Evolutionary conservation across 2,329 filamentous ascomycete species (phyloP).

Genomic region (Ascochyta fabae): DNA sequence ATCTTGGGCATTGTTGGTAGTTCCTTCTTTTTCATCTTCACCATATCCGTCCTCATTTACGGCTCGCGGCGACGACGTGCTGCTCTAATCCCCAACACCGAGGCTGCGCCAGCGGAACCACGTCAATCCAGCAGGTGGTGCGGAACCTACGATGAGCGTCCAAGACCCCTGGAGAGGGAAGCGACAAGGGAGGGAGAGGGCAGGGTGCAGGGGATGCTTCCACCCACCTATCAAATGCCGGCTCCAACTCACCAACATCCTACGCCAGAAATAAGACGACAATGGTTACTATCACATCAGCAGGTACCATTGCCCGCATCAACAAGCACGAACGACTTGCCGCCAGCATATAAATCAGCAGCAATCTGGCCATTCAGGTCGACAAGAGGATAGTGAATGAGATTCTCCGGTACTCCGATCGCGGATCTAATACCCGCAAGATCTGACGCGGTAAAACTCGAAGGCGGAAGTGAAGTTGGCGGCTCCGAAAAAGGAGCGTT

Average conservation of each 20-base stretch:
- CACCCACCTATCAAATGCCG: constrained; percentile 3
- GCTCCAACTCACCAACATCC: background rate
- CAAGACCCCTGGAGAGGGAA: background rate
- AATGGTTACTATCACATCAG: background rate
- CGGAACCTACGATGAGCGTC: background rate
- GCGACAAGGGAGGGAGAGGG: background rate
- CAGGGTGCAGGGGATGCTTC: background rate
- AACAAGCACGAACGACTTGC: no score
- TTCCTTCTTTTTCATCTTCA: no score
- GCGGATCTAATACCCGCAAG: no score
- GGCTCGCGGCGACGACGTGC: no score
- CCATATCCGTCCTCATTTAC: no score
- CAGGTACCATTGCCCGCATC: background rate
- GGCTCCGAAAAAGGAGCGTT: no score
- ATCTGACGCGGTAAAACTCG: no score
- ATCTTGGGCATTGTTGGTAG: no score
- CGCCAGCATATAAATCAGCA: background rate
- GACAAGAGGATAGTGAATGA: background rate
- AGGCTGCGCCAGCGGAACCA: no score
- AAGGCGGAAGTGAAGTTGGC: no score
- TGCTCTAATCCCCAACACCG: no score
- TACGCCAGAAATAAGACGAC: background rate
- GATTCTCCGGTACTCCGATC: background rate
- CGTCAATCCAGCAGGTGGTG: no score
- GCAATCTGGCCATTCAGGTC: constrained; percentile 3